Percentiles rank a stretch among this genome's conserved stretches.
phyloP scores from a whole-genome alignment of 2,329 filamentous ascomycete genomes.

The Aspergillus latus region DNA sequence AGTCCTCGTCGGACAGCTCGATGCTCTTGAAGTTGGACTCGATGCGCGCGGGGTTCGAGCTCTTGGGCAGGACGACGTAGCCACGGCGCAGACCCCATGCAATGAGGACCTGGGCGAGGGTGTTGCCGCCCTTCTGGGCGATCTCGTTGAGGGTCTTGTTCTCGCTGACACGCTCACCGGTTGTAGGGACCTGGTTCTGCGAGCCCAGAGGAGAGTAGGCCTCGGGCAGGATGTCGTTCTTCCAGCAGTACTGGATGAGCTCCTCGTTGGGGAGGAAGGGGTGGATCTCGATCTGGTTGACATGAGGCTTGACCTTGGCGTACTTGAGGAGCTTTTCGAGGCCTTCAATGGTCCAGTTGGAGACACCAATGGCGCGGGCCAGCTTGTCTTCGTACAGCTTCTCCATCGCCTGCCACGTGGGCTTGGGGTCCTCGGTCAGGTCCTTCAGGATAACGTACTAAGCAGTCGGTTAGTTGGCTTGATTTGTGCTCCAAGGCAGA shows the following conservation, averaged over 20 bases:
- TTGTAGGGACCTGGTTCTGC: slow-evolving; percentile 67
- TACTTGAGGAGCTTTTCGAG: slow-evolving; percentile 48
- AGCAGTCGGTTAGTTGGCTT: background rate
- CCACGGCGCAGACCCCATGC: slow-evolving; percentile 67
- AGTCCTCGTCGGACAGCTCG: slow-evolving; percentile 57
- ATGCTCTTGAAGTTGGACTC: slow-evolving; percentile 67
- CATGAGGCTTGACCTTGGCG: slow-evolving; percentile 44
- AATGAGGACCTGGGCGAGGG: slow-evolving; percentile 61
- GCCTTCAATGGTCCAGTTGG: slow-evolving; percentile 65
- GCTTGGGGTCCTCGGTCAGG: slow-evolving; percentile 63
- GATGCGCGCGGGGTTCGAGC: slow-evolving; percentile 65
- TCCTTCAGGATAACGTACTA: slow-evolving; percentile 63
- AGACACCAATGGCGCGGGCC: slow-evolving; percentile 71
- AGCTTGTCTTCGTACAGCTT: slow-evolving; percentile 60
- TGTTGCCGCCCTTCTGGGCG: slow-evolving; percentile 58
- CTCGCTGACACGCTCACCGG: slow-evolving; percentile 64
- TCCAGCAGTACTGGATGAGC: slow-evolving; percentile 45
- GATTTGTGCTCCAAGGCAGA: slow-evolving; percentile 6
- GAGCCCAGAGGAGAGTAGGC: slow-evolving; percentile 56
- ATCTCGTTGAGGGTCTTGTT: slow-evolving; percentile 61
- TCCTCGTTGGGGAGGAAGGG: slow-evolving; percentile 49
- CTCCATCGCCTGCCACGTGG: slow-evolving; percentile 68
- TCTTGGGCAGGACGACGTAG: slow-evolving; percentile 69
- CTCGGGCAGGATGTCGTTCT: slow-evolving; percentile 41
- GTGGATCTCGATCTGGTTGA: slow-evolving; percentile 50